Conservation (phyloP, 805 yeast genomes). For the Limtongia smithiae region DNA sequence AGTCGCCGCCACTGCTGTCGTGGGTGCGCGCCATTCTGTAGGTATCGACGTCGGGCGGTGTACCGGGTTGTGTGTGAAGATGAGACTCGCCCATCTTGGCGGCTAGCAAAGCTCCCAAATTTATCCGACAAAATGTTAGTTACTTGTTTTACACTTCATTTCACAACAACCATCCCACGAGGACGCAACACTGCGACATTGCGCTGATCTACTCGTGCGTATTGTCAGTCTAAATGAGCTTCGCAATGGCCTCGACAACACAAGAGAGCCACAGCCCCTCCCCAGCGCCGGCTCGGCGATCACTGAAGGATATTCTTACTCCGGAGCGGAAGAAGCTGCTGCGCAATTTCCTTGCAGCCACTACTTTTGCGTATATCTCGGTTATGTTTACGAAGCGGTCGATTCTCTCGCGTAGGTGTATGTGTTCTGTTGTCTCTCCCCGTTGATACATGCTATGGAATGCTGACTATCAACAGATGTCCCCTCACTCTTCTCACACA, state of each 20-base stretch:
- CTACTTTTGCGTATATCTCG: constrained; percentile 19
- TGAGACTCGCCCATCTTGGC: no score
- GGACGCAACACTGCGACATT: no score
- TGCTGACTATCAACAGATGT: constrained; percentile 38
- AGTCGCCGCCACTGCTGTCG: no score
- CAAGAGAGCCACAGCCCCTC: neutral
- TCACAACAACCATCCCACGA: no score
- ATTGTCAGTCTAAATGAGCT: no score
- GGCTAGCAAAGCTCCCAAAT: no score
- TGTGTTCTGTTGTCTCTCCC: constrained; percentile 1
- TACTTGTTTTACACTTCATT: no score
- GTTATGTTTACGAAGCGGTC: constrained; percentile 19
- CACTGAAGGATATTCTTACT: constrained; percentile 3
- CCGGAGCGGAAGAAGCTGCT: constrained; percentile 19
- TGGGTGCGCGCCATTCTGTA: no score
- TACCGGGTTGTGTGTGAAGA: no score
- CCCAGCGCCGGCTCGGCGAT: neutral
- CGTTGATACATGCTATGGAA: neutral
- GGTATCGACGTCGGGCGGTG: no score
- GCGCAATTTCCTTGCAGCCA: constrained; percentile 25
- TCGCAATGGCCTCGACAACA: constrained; percentile 10
- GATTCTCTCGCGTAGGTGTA: constrained; percentile 14
- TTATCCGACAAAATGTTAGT: no score
- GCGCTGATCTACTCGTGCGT: no score
- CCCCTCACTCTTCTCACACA: constrained; percentile 73